Base-by-base conservation (phyloP, 805 yeast species). In the Cyberlindnera mississippiensis region DNA sequence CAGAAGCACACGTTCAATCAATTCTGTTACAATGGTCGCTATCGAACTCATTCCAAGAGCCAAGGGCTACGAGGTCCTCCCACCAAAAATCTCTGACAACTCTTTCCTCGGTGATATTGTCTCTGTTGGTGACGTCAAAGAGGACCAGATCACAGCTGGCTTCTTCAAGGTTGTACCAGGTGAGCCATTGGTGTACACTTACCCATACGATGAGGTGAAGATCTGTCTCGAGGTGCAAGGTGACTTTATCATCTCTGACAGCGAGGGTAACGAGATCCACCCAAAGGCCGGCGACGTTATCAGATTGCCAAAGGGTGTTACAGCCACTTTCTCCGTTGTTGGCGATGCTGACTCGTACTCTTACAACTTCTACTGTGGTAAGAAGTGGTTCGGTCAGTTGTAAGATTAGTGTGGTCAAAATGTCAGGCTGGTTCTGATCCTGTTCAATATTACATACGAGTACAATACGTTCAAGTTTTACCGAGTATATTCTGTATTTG, bases 131-230 rank as follows among this genome's bases (percentile, higher is more conserved):
- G 79, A 79, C 41, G 75, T 72, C 46, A 62, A 69, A 37, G 83
- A 73, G 36, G 64, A 75, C 56, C 78, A 78, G 57, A 73, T 82
- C 45, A 65, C 80, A 14, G 71, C 78, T 57, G 88, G 88, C 40
- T 82, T 82, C 68, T 82, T 76, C 72, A 75, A 69, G 56, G 87
- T 82, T 57, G 81, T 79, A 57, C 71, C 73, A 46, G 88, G 88
- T 46, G 81, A 78, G 62, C 75, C 82, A 36, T 69, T 82, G 57
- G 82, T 74, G 12, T 82, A 80, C 71, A 66, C 69, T 39, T 82
- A 82, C 64, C 71, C 59, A 38, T 53, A 80, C 63, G 85, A 82
- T 57, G 88, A 80, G 66, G 75, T 79, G 77, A 82, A 82, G 66
- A 68, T 82, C 52, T 73, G 79, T 59, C 70, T 81, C 48, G 86